These are phyloP conservation scores for Aspergillus fischeri DNA, from an alignment of 2,329 filamentous ascomycete genomes.

Conservation along the genomic window DNA sequence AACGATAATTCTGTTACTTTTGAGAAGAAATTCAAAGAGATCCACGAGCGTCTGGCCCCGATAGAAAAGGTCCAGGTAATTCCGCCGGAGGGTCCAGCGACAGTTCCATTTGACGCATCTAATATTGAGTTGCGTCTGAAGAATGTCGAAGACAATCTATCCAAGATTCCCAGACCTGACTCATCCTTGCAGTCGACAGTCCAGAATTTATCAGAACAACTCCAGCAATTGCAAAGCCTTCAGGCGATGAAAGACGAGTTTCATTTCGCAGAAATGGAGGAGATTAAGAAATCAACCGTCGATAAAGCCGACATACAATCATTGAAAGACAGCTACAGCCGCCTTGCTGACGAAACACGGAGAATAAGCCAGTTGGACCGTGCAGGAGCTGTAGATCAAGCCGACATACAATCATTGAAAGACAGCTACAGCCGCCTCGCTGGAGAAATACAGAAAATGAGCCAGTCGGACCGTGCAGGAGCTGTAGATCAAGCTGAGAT, in stretches of 20 bases:
- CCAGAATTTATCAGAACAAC: neutral
- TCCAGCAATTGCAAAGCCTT: slow-evolving; percentile 12
- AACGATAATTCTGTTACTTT: neutral
- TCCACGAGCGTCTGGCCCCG: neutral
- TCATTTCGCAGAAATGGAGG: slow-evolving; percentile 15
- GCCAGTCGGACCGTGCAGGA: neutral
- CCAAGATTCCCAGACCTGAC: neutral
- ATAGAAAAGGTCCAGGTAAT: neutral
- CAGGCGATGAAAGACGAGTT: slow-evolving; percentile 20
- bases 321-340: neutral
- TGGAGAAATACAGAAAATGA: neutral
- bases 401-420: neutral
- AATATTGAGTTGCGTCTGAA: neutral
- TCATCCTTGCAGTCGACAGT: slow-evolving; percentile 1
- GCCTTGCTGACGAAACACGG: neutral
- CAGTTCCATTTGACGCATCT: neutral
- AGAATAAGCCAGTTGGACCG: neutral
- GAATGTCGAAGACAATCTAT: neutral
- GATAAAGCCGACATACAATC: neutral
- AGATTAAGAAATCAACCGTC: slow-evolving; percentile 3
- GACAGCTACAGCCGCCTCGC: neutral
- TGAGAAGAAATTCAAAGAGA: neutral
- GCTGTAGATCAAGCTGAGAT: neutral
- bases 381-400: neutral
- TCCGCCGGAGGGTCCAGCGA: neutral